Evolutionary conservation across 106 monocot genomes (phyloP), one percentile per base, ranked within the genome.

Genomic region (Iris macrosiphon): DNA sequence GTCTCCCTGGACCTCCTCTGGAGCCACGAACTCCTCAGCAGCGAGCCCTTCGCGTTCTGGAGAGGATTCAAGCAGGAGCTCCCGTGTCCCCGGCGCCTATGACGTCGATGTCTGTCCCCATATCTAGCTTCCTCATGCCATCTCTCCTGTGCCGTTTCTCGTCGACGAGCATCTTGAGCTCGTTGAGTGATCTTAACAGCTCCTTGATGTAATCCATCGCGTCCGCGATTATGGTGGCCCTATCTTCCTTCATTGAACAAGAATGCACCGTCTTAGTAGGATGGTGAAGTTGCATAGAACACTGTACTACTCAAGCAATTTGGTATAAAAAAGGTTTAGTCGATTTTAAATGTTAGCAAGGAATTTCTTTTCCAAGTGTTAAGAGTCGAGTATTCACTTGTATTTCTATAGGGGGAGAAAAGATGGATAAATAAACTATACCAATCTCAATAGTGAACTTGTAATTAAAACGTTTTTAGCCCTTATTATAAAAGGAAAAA

Each of bases 191-290:
- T 26, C 94, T 71, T 6, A 71, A 57, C 15, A 94, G 75, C 43
- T 94, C 94, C 5, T 76, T 77, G 59, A 94, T 89, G 84, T 94
- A 85, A n/a, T 72, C 64, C 8, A 81, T 85, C 2, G 88, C 74
- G 66, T 94, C 94, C 0, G 75, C 53, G 2, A 94, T 19, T 24
- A 89, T 82, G 18, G 78, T 81, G 20, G 94, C 94, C 49, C 80
- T 75, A 62, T 94, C 88, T 31, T 64, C 65, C 88, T 94, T 66
- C 25, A 52, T 34, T 35, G 13, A 31, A 28, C n/a, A 6, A 12
- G 10, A 11, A 32, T n/a, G n/a, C n/a, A n/a, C n/a, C n/a, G n/a
- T n/a, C n/a, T n/a, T n/a, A n/a, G n/a, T n/a, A n/a, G n/a, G n/a
- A n/a, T n/a, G n/a, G n/a, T n/a, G n/a, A 55, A 31, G 34, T 0